A percentile compares a stretch with the other conserved stretches of the same genome.
Evolutionary conservation across 306 rosid species (phyloP).

Genomic region (Vigna angularis): DNA sequence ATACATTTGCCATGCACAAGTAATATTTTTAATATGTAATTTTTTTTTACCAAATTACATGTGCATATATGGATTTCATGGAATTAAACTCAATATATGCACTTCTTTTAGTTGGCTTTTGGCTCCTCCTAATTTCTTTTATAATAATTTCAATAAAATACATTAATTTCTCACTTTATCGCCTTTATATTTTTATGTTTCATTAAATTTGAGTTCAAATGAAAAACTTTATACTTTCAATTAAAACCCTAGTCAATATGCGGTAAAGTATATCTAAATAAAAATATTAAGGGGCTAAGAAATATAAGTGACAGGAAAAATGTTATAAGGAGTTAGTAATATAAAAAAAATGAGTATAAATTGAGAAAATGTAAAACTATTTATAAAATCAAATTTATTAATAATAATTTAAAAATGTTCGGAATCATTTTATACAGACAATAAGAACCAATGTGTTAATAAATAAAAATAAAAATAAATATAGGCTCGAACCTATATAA

Average conservation of each 20-base stretch:
- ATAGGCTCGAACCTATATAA: no score
- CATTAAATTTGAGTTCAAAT: background rate
- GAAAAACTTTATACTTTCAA: background rate
- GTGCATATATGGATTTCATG: background rate
- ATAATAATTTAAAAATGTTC: no score
- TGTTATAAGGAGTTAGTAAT: no score
- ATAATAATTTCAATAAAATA: background rate
- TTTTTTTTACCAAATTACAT: conserved; percentile 1
- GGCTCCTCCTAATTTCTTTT: background rate
- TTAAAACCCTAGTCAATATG: background rate
- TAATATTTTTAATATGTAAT: conserved; percentile 2
- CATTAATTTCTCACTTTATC: background rate
- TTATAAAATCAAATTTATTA: no score
- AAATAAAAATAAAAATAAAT: no score
- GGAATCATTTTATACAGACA: no score
- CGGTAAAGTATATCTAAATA: no score
- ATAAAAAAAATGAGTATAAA: no score
- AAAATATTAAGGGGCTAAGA: no score
- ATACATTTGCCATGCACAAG: conserved; percentile 37
- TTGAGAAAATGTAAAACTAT: no score
- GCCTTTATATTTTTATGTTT: background rate
- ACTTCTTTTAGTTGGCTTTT: background rate
- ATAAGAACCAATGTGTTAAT: no score
- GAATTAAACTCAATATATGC: background rate
- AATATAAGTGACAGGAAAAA: no score